phyloP scores from a whole-genome alignment of 257 asterid species.

The Nicotiana tomentosiformis region DNA sequence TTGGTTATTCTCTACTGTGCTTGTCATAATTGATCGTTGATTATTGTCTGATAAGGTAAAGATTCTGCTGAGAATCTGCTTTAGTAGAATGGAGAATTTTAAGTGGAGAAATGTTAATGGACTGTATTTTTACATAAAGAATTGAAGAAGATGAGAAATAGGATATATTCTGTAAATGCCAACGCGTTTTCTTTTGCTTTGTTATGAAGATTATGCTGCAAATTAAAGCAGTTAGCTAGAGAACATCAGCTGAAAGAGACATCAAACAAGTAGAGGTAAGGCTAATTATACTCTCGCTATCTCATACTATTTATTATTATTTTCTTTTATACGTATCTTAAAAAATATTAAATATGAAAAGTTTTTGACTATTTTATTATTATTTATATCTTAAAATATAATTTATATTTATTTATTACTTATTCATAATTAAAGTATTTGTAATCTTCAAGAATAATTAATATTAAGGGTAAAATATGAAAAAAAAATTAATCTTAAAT shows the following conservation, averaged over 20 bases:
- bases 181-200: slow-evolving; percentile 12
- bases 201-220: slow-evolving; percentile 8
- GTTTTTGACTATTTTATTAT: rapidly evolving
- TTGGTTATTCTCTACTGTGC: not conserved
- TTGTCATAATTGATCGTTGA: slow-evolving; percentile 1
- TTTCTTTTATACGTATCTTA: too few relatives aligned
- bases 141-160: not conserved
- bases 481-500: too few relatives aligned
- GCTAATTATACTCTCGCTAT: not conserved
- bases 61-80: not conserved
- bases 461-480: too few relatives aligned
- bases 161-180: not conserved
- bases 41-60: not conserved
- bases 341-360: too few relatives aligned
- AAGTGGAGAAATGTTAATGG: not conserved
- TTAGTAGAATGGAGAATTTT: not conserved
- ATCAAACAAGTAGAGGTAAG: too few relatives aligned
- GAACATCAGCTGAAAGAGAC: not conserved
- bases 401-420: too few relatives aligned
- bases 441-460: too few relatives aligned
- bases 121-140: not conserved
- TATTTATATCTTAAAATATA: too few relatives aligned
- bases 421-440: too few relatives aligned
- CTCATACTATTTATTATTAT: too few relatives aligned
- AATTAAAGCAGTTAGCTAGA: not conserved